phyloP scores from a whole-genome alignment of 1,139 yeast species.

The Geotrichum aggregatum region DNA sequence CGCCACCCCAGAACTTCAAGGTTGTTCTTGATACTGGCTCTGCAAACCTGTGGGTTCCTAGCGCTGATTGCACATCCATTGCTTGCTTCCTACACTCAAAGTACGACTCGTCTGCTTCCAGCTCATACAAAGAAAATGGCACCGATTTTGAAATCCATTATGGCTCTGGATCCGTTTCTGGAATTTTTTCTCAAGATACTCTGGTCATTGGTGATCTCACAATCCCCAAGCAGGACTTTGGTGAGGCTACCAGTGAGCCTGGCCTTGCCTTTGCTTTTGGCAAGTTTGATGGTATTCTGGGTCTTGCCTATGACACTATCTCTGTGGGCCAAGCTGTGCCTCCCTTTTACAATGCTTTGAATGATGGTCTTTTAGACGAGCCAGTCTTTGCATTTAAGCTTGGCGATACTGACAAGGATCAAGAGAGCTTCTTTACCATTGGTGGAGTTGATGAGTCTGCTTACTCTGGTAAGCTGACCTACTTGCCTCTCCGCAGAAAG shows the following conservation, averaged over 20 bases:
- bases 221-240: slow-evolving; percentile 86
- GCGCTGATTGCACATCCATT: slow-evolving; percentile 79
- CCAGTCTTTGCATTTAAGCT: slow-evolving; percentile 85
- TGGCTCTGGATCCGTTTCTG: slow-evolving; percentile 90
- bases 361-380: slow-evolving; percentile 73
- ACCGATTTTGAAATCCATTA: slow-evolving; percentile 77
- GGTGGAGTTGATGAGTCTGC: slow-evolving; percentile 84
- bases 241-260: slow-evolving; percentile 95
- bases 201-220: slow-evolving; percentile 75
- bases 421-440: slow-evolving; percentile 79
- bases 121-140: slow-evolving; percentile 82
- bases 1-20: slow-evolving; percentile 89
- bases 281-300: slow-evolving; percentile 94
- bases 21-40: slow-evolving; percentile 83
- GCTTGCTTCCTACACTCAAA: slow-evolving; percentile 92
- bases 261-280: slow-evolving; percentile 98
- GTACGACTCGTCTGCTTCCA: slow-evolving; percentile 76
- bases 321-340: slow-evolving; percentile 87
- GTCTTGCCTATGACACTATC: slow-evolving; percentile 88
- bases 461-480: slow-evolving; percentile 76
- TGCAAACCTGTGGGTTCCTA: slow-evolving; percentile 94
- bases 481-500: slow-evolving; percentile 97
- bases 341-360: slow-evolving; percentile 85
- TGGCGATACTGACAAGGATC: slow-evolving; percentile 65
- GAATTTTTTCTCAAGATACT: slow-evolving; percentile 82